Conservation (phyloP, 192 early-diverging fungal species). For the Allomyces arbusculus region DNA sequence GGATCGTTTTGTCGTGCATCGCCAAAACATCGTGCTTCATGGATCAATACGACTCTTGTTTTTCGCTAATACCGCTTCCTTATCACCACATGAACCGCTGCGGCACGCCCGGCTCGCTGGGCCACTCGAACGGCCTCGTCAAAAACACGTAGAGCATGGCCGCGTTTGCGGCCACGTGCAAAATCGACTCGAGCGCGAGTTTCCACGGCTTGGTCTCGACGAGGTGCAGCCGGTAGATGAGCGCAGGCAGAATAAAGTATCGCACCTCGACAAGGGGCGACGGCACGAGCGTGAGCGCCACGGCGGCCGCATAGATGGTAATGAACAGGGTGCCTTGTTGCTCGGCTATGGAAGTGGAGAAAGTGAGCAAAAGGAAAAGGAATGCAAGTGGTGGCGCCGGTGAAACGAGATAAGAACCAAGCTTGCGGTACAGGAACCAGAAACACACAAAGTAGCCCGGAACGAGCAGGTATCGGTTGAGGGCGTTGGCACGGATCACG, state of each 20-base stretch:
- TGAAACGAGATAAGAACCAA: slow-evolving; percentile 19
- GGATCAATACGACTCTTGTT: too few species aligned
- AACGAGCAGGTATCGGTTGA: slow-evolving; percentile 31
- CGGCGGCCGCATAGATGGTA: slow-evolving; percentile 26
- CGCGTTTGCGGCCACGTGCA: slow-evolving; percentile 36
- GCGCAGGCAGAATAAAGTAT: slow-evolving; percentile 80
- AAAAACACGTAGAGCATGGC: slow-evolving; percentile 60
- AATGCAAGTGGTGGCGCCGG: neutral
- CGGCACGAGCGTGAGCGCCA: slow-evolving; percentile 51
- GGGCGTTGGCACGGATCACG: slow-evolving; percentile 34
- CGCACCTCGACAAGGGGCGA: slow-evolving; percentile 86
- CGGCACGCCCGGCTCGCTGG: slow-evolving; percentile 31
- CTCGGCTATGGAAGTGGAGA: slow-evolving; percentile 1
- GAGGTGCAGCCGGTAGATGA: slow-evolving; percentile 50
- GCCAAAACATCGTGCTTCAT: too few species aligned
- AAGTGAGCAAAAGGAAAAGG: neutral
- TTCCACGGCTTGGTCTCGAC: slow-evolving; percentile 9
- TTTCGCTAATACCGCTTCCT: too few species aligned
- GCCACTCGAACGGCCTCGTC: slow-evolving; percentile 52
- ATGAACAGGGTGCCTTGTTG: slow-evolving; percentile 29
- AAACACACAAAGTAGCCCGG: slow-evolving; percentile 38
- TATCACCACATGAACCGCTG: slow-evolving; percentile 91
- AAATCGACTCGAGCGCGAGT: slow-evolving; percentile 19
- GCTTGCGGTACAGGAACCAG: slow-evolving; percentile 13
- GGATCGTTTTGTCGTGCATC: too few species aligned